phyloP scores from a whole-genome alignment of 352 stramenopile genomes.

The Thraustochytrium striatum region DNA sequence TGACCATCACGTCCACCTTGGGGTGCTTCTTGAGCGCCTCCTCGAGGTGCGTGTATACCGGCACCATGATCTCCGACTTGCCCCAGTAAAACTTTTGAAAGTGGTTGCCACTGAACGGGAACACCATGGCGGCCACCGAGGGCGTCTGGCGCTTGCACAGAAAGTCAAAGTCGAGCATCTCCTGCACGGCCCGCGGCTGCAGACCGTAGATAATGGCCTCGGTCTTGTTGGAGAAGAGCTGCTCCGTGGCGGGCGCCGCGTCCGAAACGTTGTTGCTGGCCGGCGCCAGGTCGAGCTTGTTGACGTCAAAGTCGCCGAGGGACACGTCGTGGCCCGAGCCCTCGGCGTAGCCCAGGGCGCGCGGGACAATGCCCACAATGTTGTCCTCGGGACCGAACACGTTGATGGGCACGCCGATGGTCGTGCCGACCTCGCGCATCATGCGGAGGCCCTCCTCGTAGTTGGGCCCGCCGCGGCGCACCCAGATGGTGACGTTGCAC shows the following conservation, averaged over 20 bases:
- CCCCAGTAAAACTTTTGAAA: constrained; percentile 95
- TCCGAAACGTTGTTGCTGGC: constrained; percentile 47
- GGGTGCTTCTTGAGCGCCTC: constrained; percentile 85
- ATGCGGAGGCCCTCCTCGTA: constrained; percentile 89
- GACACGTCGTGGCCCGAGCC: constrained; percentile 61
- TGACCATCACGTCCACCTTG: constrained; percentile 87
- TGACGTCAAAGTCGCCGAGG: constrained; percentile 63
- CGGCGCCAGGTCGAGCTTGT: constrained; percentile 33
- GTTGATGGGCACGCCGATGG: constrained; percentile 83
- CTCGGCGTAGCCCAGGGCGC: constrained; percentile 78
- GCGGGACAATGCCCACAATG: constrained; percentile 87
- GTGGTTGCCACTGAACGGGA: constrained; percentile 90
- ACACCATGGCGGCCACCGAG: constrained; percentile 87
- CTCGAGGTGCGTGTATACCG: constrained; percentile 64
- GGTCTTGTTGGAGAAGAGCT: constrained; percentile 71
- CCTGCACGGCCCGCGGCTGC: constrained; percentile 86
- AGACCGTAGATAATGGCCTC: constrained; percentile 90
- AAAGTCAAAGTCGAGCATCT: constrained; percentile 97
- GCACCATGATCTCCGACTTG: constrained; percentile 85
- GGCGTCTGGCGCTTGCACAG: constrained; percentile 90
- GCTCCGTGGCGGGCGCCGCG: constrained; percentile 12
- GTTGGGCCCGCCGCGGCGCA: constrained; percentile 90
- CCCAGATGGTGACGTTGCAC: constrained; percentile 85
- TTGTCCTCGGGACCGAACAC: constrained; percentile 92
- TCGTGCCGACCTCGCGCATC: constrained; percentile 80